Base-by-base conservation (phyloP, 129 eudicot species). In the Escallonia rubra region DNA sequence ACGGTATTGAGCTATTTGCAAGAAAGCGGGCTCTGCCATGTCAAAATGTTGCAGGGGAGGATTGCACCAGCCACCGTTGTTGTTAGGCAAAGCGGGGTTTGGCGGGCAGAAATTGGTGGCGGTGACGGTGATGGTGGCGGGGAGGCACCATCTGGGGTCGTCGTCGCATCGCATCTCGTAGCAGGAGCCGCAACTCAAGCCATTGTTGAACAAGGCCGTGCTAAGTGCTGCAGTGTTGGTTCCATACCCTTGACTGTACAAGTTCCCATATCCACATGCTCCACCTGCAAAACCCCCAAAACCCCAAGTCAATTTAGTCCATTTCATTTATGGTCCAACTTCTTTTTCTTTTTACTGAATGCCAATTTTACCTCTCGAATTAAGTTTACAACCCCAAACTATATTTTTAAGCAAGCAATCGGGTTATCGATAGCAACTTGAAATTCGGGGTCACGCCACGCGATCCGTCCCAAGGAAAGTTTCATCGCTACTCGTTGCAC, bases 81-180 rank as follows among this genome's bases (percentile, higher is more conserved):
- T 60, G 70, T 68, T 76, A 3, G 85, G 76, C 61, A 80, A 38
- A 8, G 69, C 80, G 34, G 51, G 69, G 54, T 83, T 83, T 1
- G 87, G 83, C 0, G 92, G 88, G 79, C 91, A 85, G 43, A 82
- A 85, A 50, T 82, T 85, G 50, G 91, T 85, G 72, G 85, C 87
- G 7, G 92, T 82, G 74, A 86, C 69, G 43, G 65, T 71, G 47
- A 82, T 74, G 44, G 75, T 65, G 10, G 77, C 83, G 1, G 67
- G 76, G 51, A 76, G 77, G 67, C 92, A 86, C 85, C 82, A 86
- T 5, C 63, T 66, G 2, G 85, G 82, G 75, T 86, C 89, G 41
- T 76, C 58, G 6, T 62, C 66, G 56, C 89, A 80, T n/a, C 40
- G 66, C 61, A 84, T 80, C 71, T 80, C 80, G 52, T 72, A 84